Base-by-base conservation (phyloP, 1,284 basidiomycete genomes). In the Polyporus tsugae region DNA sequence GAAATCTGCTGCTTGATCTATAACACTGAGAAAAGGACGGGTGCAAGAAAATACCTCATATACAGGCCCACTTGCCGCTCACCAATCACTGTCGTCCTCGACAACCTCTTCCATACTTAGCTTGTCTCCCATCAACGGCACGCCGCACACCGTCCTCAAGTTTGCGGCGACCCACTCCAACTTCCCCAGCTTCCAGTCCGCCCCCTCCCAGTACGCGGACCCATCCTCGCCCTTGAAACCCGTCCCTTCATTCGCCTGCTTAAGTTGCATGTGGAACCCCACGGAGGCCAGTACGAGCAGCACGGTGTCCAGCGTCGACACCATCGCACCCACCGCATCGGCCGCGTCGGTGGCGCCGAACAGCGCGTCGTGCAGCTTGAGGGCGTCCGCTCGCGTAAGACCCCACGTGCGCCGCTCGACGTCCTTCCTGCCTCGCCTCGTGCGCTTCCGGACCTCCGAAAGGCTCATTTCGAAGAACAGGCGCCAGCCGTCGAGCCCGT, bases 401-500 rank as follows among this genome's bases (percentile, higher is more conserved):
- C 29, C 29, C 58, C 46, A 49, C 22, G n/a, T 49, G 22, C 46
- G 46, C 46, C 46, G 46, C 46, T 49, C 46, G 38, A 42, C 41
- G 25, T 60, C 59, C 38, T 39, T 25, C 36, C 10, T 41, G 9
- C 41, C 57, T 1, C 59, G 19, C 4, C 29, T 1, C 39, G 38
- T 41, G 39, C 39, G 25, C 39, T 44, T 60, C 25, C 9, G 59
- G 6, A 25, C 39, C 22, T 42, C 6, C 19, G 25, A 38, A 4
- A 44, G n/a, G 22, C 33, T 25, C 44, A 70, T 60, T 29, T 63
- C 25, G 63, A 70, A 68, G 22, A 67, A 22, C 11, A 22, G 42
- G 2, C 35, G 44, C 69, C 63, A 70, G 55, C 66, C 66, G 35
- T 55, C 46, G 46, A 49, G 17, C 46, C 46, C 2, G 4, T n/a